Evolutionary conservation across 345 rosid genomes (phyloP).

Genomic region (Arabis hirsuta): DNA sequence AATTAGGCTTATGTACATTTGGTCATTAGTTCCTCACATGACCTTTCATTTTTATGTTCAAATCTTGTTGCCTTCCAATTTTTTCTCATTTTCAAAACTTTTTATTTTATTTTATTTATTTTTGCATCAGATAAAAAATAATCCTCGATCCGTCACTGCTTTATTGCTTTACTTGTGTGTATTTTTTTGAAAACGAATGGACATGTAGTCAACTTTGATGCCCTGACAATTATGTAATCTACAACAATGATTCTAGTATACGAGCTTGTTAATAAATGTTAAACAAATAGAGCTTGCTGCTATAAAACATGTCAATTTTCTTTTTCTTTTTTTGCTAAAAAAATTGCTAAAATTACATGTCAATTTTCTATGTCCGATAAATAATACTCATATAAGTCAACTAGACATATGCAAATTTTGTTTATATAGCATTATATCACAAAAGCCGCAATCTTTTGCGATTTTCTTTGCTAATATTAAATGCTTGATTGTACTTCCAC

Average conservation of each 20-base stretch:
- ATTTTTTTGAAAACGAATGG: constrained; percentile 10
- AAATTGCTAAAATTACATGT: too few relatives aligned
- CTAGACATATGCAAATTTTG: not conserved
- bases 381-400: constrained; percentile 11
- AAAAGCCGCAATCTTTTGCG: constrained; percentile 2
- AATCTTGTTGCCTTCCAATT: too few relatives aligned
- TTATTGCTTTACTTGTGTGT: constrained; percentile 1
- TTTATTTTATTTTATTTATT: too few relatives aligned
- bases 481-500: constrained; percentile 15
- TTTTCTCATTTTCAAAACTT: too few relatives aligned
- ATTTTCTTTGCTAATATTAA: not conserved
- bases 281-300: not conserved
- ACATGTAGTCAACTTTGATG: constrained; percentile 41
- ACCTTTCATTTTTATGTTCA: too few relatives aligned
- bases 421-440: not conserved
- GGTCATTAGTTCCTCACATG: too few relatives aligned
- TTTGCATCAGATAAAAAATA: too few relatives aligned
- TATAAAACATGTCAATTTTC: not conserved
- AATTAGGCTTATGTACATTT: too few relatives aligned
- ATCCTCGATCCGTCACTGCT: not conserved
- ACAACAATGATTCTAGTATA: not conserved
- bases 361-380: not conserved
- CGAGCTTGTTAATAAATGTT: too few relatives aligned
- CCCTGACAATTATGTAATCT: constrained; percentile 8
- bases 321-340: too few relatives aligned